Percentiles rank a stretch among this genome's conserved stretches.
Evolutionary conservation across 352 stramenopile genomes (phyloP).

Genomic region (Globisporangium nagaii): DNA sequence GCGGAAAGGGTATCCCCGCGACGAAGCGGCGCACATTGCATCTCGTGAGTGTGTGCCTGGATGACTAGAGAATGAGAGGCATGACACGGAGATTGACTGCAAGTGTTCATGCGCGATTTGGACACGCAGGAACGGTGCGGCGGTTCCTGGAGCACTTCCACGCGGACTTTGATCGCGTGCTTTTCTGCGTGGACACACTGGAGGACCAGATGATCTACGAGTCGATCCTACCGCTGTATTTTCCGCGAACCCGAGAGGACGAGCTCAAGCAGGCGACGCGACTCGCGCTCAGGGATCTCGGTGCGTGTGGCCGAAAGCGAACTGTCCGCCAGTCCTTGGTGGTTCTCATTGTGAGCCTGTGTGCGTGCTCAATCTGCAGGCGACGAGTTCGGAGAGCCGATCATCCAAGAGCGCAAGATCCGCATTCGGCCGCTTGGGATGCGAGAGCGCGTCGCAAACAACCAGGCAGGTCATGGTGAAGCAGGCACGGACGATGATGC

Average conservation of each 20-base stretch:
- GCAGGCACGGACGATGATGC: conserved; percentile 18
- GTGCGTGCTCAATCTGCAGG: conserved; percentile 15
- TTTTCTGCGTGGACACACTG: conserved; percentile 61
- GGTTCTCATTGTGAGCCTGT: background rate
- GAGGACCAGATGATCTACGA: conserved; percentile 65
- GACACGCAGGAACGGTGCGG: conserved; percentile 47
- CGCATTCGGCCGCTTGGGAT: conserved; percentile 37
- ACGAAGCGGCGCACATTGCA: conserved; percentile 75
- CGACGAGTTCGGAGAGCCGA: conserved; percentile 65
- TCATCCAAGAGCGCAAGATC: conserved; percentile 82
- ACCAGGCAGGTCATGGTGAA: conserved; percentile 4
- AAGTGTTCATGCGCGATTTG: background rate
- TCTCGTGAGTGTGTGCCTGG: conserved; percentile 12
- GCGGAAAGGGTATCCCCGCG: conserved; percentile 69
- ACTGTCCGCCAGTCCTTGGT: background rate
- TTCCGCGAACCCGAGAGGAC: conserved; percentile 44
- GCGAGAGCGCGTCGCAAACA: conserved; percentile 6
- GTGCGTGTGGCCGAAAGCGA: conserved; percentile 9
- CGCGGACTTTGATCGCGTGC: conserved; percentile 46
- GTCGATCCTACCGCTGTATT: conserved; percentile 65
- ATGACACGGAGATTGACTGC: background rate
- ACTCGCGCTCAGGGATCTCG: conserved; percentile 30
- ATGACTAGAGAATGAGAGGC: too few relatives aligned
- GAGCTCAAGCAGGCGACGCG: conserved; percentile 14
- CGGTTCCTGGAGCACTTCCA: conserved; percentile 76